A percentile compares a stretch with the other conserved stretches of the same genome.
Evolutionary conservation across 495 filamentous ascomycete genomes (phyloP).

Genomic region (Arthonia radiata): DNA sequence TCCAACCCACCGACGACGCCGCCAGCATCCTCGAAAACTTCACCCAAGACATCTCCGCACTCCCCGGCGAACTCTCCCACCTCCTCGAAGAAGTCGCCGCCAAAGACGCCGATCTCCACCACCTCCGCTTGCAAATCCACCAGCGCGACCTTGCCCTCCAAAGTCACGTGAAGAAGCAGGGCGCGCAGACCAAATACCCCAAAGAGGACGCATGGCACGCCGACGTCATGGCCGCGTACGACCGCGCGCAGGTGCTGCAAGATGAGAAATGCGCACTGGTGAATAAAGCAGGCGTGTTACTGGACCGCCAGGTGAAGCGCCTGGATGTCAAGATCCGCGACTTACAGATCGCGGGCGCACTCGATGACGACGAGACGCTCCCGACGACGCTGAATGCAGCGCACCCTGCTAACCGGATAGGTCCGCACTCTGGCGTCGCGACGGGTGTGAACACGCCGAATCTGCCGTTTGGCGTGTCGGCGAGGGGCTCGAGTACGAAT

Average conservation of each 20-base stretch:
- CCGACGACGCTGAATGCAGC: slow-evolving; percentile 48
- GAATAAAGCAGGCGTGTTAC: slow-evolving; percentile 47
- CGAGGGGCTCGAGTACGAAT: slow-evolving; percentile 12
- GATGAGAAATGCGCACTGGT: slow-evolving; percentile 67
- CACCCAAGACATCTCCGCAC: slow-evolving; percentile 68
- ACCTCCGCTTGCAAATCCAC: slow-evolving; percentile 46
- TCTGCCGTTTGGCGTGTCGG: slow-evolving; percentile 15
- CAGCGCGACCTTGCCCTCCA: slow-evolving; percentile 62
- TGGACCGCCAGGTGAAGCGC: slow-evolving; percentile 73
- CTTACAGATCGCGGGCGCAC: slow-evolving; percentile 53
- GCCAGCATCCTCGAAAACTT: slow-evolving; percentile 82
- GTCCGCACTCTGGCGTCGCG: slow-evolving; percentile 19
- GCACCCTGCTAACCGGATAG: slow-evolving; percentile 29
- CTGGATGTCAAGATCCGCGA: slow-evolving; percentile 72
- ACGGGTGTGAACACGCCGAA: slow-evolving; percentile 22
- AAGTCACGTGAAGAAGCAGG: slow-evolving; percentile 69
- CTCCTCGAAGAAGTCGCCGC: slow-evolving; percentile 83
- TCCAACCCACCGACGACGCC: slow-evolving; percentile 52
- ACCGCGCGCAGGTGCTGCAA: slow-evolving; percentile 45
- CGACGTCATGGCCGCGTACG: slow-evolving; percentile 45
- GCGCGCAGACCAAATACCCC: slow-evolving; percentile 56
- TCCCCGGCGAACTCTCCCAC: slow-evolving; percentile 77
- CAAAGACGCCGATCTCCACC: slow-evolving; percentile 60
- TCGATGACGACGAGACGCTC: slow-evolving; percentile 50
- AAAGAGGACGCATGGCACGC: slow-evolving; percentile 58